These are phyloP conservation scores for Talaromyces islandicus DNA, from an alignment of 2,329 filamentous ascomycete species.

Conservation along the genomic window DNA sequence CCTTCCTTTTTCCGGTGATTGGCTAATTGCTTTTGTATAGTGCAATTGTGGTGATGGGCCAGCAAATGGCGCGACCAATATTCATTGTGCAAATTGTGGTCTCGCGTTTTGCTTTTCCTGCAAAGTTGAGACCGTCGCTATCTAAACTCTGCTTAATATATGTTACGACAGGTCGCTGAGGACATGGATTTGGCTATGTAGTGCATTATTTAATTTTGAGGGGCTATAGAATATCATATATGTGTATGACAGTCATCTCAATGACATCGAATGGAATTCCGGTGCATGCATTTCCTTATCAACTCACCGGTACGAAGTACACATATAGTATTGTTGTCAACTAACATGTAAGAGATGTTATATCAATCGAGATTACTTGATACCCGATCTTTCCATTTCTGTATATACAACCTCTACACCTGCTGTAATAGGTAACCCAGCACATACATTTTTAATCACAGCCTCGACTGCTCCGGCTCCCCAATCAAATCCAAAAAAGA, in stretches of 20 bases:
- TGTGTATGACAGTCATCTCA: not conserved
- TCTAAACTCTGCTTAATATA: not conserved
- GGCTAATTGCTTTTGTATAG: not conserved
- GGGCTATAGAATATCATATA: not conserved
- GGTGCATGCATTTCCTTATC: not conserved
- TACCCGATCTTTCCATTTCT: not conserved
- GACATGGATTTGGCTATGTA: not conserved
- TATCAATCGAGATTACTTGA: not conserved
- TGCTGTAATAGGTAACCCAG: no score
- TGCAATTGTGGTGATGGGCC: not conserved
- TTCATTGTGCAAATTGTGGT: not conserved
- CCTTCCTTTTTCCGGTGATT: not conserved
- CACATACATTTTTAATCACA: slow-evolving; percentile 12
- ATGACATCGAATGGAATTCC: not conserved
- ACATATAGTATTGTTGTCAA: no score
- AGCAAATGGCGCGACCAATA: not conserved
- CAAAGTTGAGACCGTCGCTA: not conserved
- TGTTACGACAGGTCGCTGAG: no score
- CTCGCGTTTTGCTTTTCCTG: not conserved
- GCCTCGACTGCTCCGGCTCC: slow-evolving; percentile 50
- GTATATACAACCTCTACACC: not conserved
- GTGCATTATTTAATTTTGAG: not conserved
- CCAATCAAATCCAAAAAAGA: slow-evolving; percentile 79
- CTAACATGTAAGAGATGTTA: not conserved
- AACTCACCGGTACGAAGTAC: no score